phyloP scores from a whole-genome alignment of 2,329 filamentous ascomycete genomes.

The Ascomycota sp. region DNA sequence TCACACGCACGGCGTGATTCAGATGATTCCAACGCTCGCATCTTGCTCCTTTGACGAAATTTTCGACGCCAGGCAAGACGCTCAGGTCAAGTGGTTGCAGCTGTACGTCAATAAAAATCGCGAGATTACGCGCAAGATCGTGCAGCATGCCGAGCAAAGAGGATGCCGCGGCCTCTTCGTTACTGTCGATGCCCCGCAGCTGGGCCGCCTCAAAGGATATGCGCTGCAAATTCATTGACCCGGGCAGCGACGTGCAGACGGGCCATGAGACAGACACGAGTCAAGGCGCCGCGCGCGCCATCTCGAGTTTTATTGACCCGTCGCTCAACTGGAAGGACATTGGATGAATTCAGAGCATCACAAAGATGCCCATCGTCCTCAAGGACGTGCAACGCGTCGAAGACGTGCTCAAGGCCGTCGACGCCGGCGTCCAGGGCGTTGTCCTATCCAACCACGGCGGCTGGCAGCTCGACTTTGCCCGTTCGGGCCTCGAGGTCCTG shows the following conservation, averaged over 20 bases:
- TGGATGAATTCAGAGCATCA: constrained; percentile 79
- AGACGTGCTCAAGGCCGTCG: constrained; percentile 74
- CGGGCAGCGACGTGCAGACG: constrained; percentile 63
- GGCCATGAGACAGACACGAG: constrained; percentile 61
- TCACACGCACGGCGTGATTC: constrained; percentile 69
- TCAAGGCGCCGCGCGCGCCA: constrained; percentile 85
- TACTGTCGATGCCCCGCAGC: constrained; percentile 90
- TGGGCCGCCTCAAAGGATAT: constrained; percentile 96
- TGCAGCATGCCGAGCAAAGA: constrained; percentile 74
- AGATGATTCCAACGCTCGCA: constrained; percentile 96
- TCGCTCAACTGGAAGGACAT: constrained; percentile 85
- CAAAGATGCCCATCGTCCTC: constrained; percentile 83
- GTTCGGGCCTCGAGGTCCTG: constrained; percentile 73
- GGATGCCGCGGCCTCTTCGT: constrained; percentile 96
- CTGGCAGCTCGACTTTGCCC: constrained; percentile 78
- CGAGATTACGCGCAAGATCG: constrained; percentile 71
- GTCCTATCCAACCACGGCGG: constrained; percentile 94
- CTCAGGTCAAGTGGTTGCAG: constrained; percentile 90
- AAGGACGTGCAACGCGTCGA: constrained; percentile 95
- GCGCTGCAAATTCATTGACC: constrained; percentile 77
- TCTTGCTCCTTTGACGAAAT: constrained; percentile 98
- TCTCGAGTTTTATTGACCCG: constrained; percentile 93
- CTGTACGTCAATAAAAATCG: constrained; percentile 96
- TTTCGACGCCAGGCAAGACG: constrained; percentile 55
- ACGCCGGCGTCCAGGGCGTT: constrained; percentile 66